phyloP scores from a whole-genome alignment of 768 basidiomycete genomes.

The Ramaria rubella region DNA sequence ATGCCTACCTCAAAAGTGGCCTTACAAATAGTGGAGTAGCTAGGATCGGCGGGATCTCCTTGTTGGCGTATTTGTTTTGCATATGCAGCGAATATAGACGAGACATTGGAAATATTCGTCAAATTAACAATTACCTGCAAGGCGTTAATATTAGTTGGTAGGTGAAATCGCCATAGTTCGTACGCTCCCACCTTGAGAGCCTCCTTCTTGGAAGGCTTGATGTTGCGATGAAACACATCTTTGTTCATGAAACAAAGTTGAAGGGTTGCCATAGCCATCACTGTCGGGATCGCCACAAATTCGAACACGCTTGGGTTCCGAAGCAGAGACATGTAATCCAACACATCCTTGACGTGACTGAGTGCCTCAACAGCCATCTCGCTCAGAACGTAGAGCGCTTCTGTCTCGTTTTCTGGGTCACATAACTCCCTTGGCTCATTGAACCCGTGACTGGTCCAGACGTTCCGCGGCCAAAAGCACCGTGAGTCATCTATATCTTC shows the following conservation, averaged over 20 bases:
- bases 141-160: no score
- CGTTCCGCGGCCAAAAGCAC: conserved; percentile 38
- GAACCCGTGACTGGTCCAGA: conserved; percentile 31
- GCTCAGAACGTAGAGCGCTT: conserved; percentile 33
- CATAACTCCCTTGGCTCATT: no score
- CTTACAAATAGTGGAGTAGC: no score
- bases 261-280: conserved; percentile 40
- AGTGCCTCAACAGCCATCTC: conserved; percentile 39
- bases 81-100: no score
- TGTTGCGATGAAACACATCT: conserved; percentile 31
- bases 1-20: no score
- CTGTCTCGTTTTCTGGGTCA: conserved; percentile 26
- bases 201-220: conserved; percentile 36
- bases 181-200: conserved; percentile 28
- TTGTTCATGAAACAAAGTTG: conserved; percentile 38
- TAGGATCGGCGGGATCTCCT: no score
- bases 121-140: no score
- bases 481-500: conserved; percentile 38
- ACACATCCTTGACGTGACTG: conserved; percentile 32
- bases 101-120: no score
- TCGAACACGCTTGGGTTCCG: conserved; percentile 38
- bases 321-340: conserved; percentile 36
- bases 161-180: neutral
- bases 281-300: conserved; percentile 39
- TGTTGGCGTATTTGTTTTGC: no score